Base-by-base conservation (phyloP, 2,329 filamentous ascomycete genomes). In the Parastagonospora avenae region DNA sequence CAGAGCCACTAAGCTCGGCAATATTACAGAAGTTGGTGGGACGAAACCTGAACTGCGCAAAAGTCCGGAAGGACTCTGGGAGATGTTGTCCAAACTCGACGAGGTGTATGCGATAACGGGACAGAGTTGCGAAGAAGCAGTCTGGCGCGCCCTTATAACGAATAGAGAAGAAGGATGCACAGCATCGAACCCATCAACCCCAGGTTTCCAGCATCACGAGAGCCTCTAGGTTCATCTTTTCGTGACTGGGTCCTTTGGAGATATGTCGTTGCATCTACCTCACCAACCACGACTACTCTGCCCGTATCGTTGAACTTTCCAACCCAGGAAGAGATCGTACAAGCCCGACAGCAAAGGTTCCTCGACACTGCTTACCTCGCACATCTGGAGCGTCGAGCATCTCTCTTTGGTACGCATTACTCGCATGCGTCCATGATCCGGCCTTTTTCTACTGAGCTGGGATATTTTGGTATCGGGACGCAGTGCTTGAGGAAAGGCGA, bases 401-500 rank as follows among this genome's bases (percentile, higher is more conserved):
- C 61, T 10, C 30, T 43, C 1, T 62, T 48, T 27, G 50, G 62
- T 24, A 14, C 55, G 14, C 45, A 55, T n/a, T 62, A 57, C 30
- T 54, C 47, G 1, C 55, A 59, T 32, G 54, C 59, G 2, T 44
- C 54, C 29, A 36, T 52, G 1, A 36, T 49, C 2, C 47, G 57
- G 12, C 57, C 51, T 1, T 62, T 57, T 28, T 46, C 52, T 8
- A 62, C 55, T 2, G 47, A 45, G 24, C 24, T 52, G 12, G 51
- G 54, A 14, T 53, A 52, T 15, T 51, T 64, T 14, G 55, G 59
- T 5, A 49, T 64, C 8, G 55, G 50, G 4, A 52, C 57, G 14
- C 54, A 57, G 30, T 55, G 54, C 31, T 24, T 64, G 31, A 36
- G 50, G 3, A 36, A 54, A 38, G 50, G 40, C 11, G 57, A 61